Evolutionary conservation across 1,284 basidiomycete species (phyloP).

Genomic region (Trichosporon asahii): DNA sequence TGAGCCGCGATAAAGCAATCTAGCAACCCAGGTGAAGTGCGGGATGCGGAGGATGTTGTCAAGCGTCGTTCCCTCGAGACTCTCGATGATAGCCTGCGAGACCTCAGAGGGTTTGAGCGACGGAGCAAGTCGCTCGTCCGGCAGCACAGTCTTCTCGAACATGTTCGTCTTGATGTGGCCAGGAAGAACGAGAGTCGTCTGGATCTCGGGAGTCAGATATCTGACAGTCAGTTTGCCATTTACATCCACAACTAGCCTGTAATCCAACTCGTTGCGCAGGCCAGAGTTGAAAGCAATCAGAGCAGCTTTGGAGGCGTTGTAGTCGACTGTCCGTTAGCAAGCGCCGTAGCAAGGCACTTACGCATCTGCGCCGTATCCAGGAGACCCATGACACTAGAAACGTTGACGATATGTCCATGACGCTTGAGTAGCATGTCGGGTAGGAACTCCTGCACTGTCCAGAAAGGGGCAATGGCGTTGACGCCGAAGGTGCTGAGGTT

Average conservation of each 20-base stretch:
- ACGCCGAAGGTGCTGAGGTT: conserved; percentile 76
- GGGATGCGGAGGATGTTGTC: conserved; percentile 65
- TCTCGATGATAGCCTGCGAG: conserved; percentile 73
- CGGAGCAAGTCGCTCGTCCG: conserved; percentile 60
- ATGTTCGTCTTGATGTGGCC: conserved; percentile 71
- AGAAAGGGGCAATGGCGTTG: conserved; percentile 85
- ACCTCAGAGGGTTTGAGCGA: conserved; percentile 67
- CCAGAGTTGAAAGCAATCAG: conserved; percentile 70
- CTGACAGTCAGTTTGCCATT: conserved; percentile 49
- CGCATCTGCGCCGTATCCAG: conserved; percentile 74
- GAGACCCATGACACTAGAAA: conserved; percentile 74
- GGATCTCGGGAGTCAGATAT: conserved; percentile 67
- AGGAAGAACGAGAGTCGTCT: conserved; percentile 74
- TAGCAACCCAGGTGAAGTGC: conserved; percentile 38
- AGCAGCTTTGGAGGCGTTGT: conserved; percentile 83
- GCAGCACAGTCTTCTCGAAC: conserved; percentile 62
- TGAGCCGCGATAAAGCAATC: conserved; percentile 32
- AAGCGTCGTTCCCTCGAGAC: conserved; percentile 72
- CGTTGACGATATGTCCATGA: conserved; percentile 80
- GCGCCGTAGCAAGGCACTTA: conserved; percentile 51
- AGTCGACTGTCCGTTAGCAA: conserved; percentile 63
- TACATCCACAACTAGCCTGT: conserved; percentile 53
- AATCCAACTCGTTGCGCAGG: conserved; percentile 77
- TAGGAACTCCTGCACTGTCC: conserved; percentile 87
- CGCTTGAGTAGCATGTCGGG: conserved; percentile 77